Evolutionary conservation across 768 basidiomycete species (phyloP).

Genomic region (Boletus vinaceobasis): DNA sequence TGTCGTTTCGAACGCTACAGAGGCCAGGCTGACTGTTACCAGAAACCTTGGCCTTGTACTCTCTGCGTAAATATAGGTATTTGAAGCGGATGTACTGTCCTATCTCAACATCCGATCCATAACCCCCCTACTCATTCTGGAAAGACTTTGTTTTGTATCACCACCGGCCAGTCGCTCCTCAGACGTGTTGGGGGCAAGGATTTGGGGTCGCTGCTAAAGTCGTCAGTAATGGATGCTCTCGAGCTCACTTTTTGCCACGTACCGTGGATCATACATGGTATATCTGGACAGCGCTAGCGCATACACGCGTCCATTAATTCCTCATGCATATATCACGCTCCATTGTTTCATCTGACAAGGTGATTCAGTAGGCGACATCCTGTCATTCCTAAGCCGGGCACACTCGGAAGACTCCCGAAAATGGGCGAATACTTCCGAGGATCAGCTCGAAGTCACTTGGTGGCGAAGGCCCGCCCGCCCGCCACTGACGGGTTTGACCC

Average conservation of each 20-base stretch:
- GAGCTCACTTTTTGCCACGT: neutral
- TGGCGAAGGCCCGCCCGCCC: neutral
- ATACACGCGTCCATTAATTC: neutral
- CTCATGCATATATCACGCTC: neutral
- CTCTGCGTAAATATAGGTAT: slow-evolving; percentile 79
- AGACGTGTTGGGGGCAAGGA: neutral
- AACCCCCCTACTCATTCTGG: neutral
- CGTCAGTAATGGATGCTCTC: neutral
- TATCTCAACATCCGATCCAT: slow-evolving; percentile 11
- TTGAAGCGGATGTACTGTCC: slow-evolving; percentile 68
- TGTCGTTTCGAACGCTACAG: slow-evolving; percentile 10
- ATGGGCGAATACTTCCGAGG: neutral
- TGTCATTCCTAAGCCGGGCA: neutral
- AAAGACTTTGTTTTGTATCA: neutral
- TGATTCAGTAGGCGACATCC: neutral
- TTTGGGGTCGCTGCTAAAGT: neutral
- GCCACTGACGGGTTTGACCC: neutral
- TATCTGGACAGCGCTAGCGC: neutral
- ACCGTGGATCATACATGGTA: neutral
- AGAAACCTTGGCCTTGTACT: slow-evolving; percentile 84
- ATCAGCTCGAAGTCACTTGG: neutral
- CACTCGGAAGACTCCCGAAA: neutral
- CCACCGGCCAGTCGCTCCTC: neutral
- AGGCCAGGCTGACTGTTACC: neutral
- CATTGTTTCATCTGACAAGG: no score